A percentile compares a stretch with the other conserved stretches of the same genome.
Evolutionary conservation across 176 grass and related monocot genomes (phyloP).

Genomic region (Pharus latifolius): DNA sequence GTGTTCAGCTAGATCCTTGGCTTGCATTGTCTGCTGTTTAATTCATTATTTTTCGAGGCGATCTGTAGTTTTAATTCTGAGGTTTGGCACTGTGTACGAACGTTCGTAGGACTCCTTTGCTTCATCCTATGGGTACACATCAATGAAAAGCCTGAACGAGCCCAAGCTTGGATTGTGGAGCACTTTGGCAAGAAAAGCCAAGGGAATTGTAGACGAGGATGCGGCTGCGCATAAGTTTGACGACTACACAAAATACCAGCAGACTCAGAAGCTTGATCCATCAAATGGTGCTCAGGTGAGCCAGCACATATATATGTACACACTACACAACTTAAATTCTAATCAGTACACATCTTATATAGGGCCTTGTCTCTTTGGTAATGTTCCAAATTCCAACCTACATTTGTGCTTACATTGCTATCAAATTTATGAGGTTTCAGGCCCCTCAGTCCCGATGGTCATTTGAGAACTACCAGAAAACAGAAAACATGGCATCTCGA

Average conservation of each 20-base stretch:
- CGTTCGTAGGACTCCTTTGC: conserved; percentile 36
- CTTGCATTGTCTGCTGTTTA: no score
- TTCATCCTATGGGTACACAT: conserved; percentile 53
- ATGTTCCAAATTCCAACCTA: not conserved
- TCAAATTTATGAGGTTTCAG: not conserved
- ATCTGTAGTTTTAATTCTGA: no score
- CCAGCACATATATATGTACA: not conserved
- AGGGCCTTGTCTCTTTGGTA: not conserved
- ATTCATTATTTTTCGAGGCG: no score
- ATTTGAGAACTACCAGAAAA: conserved; percentile 30
- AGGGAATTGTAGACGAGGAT: conserved; percentile 67
- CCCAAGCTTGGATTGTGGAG: conserved; percentile 64
- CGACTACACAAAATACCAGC: not conserved
- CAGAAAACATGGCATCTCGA: conserved; percentile 33
- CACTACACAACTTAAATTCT: no score
- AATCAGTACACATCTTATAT: not conserved
- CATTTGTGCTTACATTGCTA: not conserved
- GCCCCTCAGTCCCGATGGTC: conserved; percentile 21
- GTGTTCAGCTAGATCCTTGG: no score
- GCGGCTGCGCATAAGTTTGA: conserved; percentile 38
- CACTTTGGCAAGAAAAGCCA: conserved; percentile 65
- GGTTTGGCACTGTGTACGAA: not conserved
- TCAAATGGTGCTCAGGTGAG: conserved; percentile 33
- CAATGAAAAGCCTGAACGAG: conserved; percentile 57
- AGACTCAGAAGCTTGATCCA: conserved; percentile 3